These are phyloP conservation scores for Psilocybe tampanensis DNA, from an alignment of 768 basidiomycete genomes.

Conservation along the genomic window DNA sequence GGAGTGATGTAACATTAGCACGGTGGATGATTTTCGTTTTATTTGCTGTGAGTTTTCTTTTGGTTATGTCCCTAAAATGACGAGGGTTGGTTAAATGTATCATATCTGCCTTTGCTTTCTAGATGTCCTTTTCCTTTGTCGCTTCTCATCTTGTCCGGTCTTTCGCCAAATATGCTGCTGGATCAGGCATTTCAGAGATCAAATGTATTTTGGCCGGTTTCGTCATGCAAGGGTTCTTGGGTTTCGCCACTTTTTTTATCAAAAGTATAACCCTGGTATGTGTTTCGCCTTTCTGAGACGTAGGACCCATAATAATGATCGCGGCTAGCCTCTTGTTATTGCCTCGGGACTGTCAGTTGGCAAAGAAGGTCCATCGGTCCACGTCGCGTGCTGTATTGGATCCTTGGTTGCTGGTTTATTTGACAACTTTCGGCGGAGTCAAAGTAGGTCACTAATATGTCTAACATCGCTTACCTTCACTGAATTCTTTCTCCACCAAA, in stretches of 20 bases:
- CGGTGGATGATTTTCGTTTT: slow-evolving; percentile 86
- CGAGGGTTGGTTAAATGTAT: no score
- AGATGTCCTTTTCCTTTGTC: slow-evolving; percentile 83
- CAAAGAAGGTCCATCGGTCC: slow-evolving; percentile 98
- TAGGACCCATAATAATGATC: background rate
- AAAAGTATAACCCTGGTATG: slow-evolving; percentile 92
- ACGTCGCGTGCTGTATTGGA: slow-evolving; percentile 95
- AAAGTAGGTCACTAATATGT: slow-evolving; percentile 57
- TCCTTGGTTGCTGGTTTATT: slow-evolving; percentile 88
- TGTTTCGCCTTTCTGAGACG: slow-evolving; percentile 8
- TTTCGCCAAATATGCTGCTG: slow-evolving; percentile 93
- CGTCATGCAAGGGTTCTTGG: slow-evolving; percentile 94
- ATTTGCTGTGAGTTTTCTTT: slow-evolving; percentile 71
- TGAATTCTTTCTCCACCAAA: slow-evolving; percentile 28
- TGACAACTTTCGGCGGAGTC: slow-evolving; percentile 79
- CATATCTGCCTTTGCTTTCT: slow-evolving; percentile 14
- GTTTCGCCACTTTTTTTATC: slow-evolving; percentile 87
- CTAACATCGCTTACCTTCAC: slow-evolving; percentile 1
- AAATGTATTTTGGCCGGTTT: slow-evolving; percentile 98
- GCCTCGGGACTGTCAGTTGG: slow-evolving; percentile 97
- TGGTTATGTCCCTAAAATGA: no score
- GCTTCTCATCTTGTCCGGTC: slow-evolving; percentile 88
- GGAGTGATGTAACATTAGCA: slow-evolving; percentile 73
- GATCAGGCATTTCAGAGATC: slow-evolving; percentile 98
- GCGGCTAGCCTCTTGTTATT: slow-evolving; percentile 85